Base-by-base conservation (phyloP, 2,329 filamentous ascomycete genomes). In the Scytalidium lignicola region DNA sequence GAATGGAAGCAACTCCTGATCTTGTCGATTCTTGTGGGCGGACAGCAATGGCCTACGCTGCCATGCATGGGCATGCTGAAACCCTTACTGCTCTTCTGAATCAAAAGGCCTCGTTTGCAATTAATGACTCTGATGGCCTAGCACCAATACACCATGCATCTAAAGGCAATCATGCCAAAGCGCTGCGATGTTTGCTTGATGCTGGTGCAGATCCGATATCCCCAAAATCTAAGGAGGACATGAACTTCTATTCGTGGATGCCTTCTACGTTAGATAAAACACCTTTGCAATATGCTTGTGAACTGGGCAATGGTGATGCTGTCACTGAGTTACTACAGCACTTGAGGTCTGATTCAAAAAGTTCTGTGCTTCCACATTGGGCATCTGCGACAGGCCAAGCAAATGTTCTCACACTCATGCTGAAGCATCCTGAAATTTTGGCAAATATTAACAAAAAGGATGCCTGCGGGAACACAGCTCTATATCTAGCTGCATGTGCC, bases 131-230 rank as follows among this genome's bases (percentile, higher is more conserved):
- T 0, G 3, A 47, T 20, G 68, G 69, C 1, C 44, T 56, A 2
- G 66, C 51, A 19, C 65, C 70, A 6, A 48, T 73, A 1, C 65
- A 72, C 43, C 5, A 50, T 15, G 69, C 69, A 6, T 65, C 67
- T 3, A 46, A 6, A 3, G 55, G 51, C 8, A 68, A 68, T 29
- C 61, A 65, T 41, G 43, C 51, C 3, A 55, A 55, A 8, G 60
- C 58, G 26, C 56, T 68, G 5, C 50, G 42, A n/a, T 47, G 57
- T 1, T 56, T 72, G 2, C 49, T 73, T 3, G 50, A 61, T 9
- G 64, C 65, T 13, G 70, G 70, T 26, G 10, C 10, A 10, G 23
- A 26, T 26, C 5, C 10, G 10, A 10, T 26, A 26, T 26, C 10
- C 10, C 10, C 23, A 5, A 26, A 26, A 26, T 5, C 5, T 26